Evolutionary conservation across 768 basidiomycete genomes (phyloP).

Genomic region (Tulasnella sp.): DNA sequence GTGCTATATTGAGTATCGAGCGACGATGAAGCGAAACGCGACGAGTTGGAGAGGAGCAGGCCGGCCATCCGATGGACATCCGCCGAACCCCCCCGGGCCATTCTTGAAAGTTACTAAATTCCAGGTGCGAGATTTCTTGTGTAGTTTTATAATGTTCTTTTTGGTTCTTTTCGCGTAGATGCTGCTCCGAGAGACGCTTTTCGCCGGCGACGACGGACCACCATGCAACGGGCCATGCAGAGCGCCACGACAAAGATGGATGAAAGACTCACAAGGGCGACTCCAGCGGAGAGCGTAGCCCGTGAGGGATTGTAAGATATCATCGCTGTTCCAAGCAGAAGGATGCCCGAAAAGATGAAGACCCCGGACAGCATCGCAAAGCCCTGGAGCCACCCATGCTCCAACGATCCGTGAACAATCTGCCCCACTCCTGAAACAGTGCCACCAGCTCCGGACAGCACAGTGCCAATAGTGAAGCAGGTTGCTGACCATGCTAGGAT

Average conservation of each 20-base stretch:
- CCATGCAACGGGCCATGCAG: not conserved
- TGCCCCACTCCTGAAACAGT: not conserved
- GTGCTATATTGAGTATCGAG: not conserved
- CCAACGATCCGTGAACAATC: not conserved
- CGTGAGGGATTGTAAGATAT: not conserved
- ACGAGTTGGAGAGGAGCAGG: not conserved
- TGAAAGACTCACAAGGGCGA: not conserved
- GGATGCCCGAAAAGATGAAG: not conserved
- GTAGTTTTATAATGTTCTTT: not conserved
- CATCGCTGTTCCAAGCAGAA: not conserved
- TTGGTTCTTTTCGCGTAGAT: not conserved
- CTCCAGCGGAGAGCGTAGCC: not conserved
- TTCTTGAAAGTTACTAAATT: not conserved
- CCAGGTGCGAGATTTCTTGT: not conserved
- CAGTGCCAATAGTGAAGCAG: not conserved
- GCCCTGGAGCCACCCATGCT: not conserved
- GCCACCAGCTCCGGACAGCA: not conserved
- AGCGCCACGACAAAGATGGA: not conserved
- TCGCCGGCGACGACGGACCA: not conserved
- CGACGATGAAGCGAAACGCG: not conserved
- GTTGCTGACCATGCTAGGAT: not conserved
- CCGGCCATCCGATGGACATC: not conserved
- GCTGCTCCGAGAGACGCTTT: not conserved
- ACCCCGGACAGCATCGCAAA: not conserved
- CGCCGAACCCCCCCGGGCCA: not conserved